A percentile compares a stretch with the other conserved stretches of the same genome.
These are phyloP conservation scores for Epicoccum sorghinum DNA, from an alignment of 2,329 filamentous ascomycete genomes.

Conservation along the genomic window DNA sequence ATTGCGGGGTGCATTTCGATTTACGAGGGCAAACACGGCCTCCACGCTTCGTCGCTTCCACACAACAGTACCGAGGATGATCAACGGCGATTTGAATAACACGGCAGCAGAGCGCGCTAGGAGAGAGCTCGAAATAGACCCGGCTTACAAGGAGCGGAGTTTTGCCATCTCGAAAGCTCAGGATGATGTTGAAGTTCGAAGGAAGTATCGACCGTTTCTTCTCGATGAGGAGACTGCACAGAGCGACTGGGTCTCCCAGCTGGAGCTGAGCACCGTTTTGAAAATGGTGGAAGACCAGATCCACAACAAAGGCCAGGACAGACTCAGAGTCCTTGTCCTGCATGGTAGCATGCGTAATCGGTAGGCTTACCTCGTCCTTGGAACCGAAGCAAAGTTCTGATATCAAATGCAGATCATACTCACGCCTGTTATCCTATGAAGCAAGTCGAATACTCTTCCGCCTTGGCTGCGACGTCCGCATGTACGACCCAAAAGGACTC, in stretches of 20 bases:
- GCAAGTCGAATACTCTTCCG: slow-evolving; percentile 65
- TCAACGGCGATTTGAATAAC: slow-evolving; percentile 36
- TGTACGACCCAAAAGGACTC: slow-evolving; percentile 64
- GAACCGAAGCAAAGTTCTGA: neutral
- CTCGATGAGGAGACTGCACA: slow-evolving; percentile 46
- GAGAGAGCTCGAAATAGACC: slow-evolving; percentile 19
- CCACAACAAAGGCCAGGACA: slow-evolving; percentile 38
- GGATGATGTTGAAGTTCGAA: slow-evolving; percentile 55
- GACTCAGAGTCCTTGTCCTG: slow-evolving; percentile 64
- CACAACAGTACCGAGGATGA: slow-evolving; percentile 1
- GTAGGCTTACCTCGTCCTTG: slow-evolving; percentile 31
- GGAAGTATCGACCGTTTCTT: slow-evolving; percentile 64
- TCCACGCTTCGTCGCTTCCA: slow-evolving; percentile 2
- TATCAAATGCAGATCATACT: slow-evolving; percentile 60
- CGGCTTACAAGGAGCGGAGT: slow-evolving; percentile 26
- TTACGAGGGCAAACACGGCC: neutral
- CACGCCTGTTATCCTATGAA: slow-evolving; percentile 65
- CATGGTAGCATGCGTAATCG: slow-evolving; percentile 64
- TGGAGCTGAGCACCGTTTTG: slow-evolving; percentile 62
- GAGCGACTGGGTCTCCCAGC: slow-evolving; percentile 61
- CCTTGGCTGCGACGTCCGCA: slow-evolving; percentile 69
- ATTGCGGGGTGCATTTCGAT: neutral
- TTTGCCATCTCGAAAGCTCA: slow-evolving; percentile 55
- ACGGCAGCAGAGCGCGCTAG: slow-evolving; percentile 25
- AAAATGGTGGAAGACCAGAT: slow-evolving; percentile 60